A percentile compares a stretch with the other conserved stretches of the same genome.
These are phyloP conservation scores for Coemansia sp. DNA, from an alignment of 192 early-diverging fungal genomes.

Conservation along the genomic window DNA sequence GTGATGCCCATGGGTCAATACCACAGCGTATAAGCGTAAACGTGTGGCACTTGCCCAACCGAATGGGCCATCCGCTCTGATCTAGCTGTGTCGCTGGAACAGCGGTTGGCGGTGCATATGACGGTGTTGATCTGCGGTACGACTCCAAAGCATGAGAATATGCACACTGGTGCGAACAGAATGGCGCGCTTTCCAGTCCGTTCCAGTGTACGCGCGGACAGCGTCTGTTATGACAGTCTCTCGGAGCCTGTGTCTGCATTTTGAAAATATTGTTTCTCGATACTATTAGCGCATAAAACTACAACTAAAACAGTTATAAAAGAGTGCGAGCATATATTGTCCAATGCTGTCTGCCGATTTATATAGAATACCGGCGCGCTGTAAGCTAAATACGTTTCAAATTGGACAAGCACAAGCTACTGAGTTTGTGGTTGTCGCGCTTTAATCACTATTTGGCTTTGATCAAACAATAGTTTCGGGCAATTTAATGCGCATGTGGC, in stretches of 20 bases:
- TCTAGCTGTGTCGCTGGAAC: background rate
- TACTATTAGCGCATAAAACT: background rate
- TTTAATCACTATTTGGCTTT: background rate
- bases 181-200: background rate
- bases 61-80: background rate
- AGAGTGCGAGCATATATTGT: background rate
- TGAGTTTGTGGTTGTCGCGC: background rate
- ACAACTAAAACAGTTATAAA: background rate
- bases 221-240: background rate
- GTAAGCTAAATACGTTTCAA: background rate
- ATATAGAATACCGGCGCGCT: background rate
- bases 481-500: background rate
- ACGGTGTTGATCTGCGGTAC: constrained; percentile 5
- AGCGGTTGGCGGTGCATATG: background rate
- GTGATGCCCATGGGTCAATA: constrained; percentile 25
- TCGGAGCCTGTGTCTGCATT: background rate
- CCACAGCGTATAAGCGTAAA: constrained; percentile 28
- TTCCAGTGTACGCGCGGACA: constrained; percentile 3
- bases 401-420: background rate
- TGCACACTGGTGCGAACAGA: constrained; percentile 21
- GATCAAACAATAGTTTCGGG: background rate
- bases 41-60: constrained; percentile 12
- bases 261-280: background rate
- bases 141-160: constrained; percentile 12
- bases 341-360: background rate